Percentiles rank a stretch among this genome's conserved stretches.
These are phyloP conservation scores for Hyphopichia fennica DNA, from an alignment of 1,139 yeast genomes.

Conservation along the genomic window DNA sequence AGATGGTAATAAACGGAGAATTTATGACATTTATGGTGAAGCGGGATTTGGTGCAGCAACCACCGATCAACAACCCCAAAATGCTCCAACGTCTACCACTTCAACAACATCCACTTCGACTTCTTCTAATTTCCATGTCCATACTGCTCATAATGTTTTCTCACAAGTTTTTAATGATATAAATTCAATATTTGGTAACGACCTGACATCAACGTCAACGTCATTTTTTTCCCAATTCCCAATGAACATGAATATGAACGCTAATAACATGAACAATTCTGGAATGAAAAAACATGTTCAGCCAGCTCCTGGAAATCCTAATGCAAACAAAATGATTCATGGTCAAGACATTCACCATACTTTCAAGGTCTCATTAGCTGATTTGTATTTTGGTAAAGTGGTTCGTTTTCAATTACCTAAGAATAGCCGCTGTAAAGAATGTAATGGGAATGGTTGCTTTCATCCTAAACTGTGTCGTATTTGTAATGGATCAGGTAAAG, in stretches of 20 bases:
- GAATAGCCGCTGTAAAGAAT: constrained; percentile 31
- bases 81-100: constrained; percentile 8
- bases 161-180: constrained; percentile 42
- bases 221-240: constrained; percentile 6
- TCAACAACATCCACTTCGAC: constrained; percentile 2
- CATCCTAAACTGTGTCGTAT: constrained; percentile 32
- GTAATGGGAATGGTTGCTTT: constrained; percentile 41
- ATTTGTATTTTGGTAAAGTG: constrained; percentile 39
- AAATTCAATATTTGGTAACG: constrained; percentile 29
- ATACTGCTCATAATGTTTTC: constrained; percentile 24
- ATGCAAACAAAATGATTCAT: constrained; percentile 11
- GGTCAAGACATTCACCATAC: constrained; percentile 47
- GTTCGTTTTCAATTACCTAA: constrained; percentile 43
- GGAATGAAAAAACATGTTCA: constrained; percentile 21
- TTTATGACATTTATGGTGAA: constrained; percentile 42
- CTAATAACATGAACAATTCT: constrained; percentile 4
- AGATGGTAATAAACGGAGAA: constrained; percentile 28
- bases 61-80: constrained; percentile 6
- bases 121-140: not conserved
- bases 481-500: constrained; percentile 42
- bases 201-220: constrained; percentile 9
- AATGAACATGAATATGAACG: constrained; percentile 9
- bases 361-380: constrained; percentile 36
- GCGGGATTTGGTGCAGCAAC: constrained; percentile 37
- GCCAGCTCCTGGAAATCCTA: constrained; percentile 17